Conservation (phyloP, 225 moss, liverwort and hornwort genomes). For the Straminergon stramineum region DNA sequence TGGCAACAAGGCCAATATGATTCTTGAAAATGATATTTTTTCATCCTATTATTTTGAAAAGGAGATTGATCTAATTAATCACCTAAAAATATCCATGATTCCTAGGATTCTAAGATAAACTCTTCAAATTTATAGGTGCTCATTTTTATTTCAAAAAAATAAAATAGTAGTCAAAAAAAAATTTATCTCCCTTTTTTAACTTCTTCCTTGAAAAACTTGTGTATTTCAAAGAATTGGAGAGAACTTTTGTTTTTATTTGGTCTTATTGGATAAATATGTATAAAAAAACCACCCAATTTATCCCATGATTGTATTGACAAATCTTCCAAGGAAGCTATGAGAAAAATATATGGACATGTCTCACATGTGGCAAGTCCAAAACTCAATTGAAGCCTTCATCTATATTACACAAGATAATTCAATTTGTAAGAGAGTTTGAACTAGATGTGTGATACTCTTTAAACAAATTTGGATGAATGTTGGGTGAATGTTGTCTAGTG, state of each 20-base stretch:
- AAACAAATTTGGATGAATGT: neutral
- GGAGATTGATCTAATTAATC: neutral
- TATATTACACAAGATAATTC: neutral
- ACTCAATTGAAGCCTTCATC: too few relatives aligned
- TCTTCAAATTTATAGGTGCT: neutral
- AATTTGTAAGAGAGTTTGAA: neutral
- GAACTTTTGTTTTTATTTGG: neutral
- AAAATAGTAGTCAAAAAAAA: too few relatives aligned
- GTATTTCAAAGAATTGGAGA: neutral
- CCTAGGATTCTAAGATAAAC: rapidly evolving
- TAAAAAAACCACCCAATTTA: neutral
- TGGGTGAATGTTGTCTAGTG: too few relatives aligned
- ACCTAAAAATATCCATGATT: neutral
- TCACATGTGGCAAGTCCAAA: neutral
- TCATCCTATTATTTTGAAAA: neutral
- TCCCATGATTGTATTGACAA: neutral
- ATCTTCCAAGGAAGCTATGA: neutral
- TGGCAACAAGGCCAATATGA: neutral
- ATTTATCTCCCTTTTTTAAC: too few relatives aligned
- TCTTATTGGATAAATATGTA: neutral
- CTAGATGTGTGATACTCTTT: rapidly evolving
- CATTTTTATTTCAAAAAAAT: neutral
- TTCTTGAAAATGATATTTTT: neutral
- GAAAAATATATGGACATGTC: neutral
- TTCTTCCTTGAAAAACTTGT: neutral